phyloP scores from a whole-genome alignment of 352 stramenopile species.

The Achlya hypogyna region DNA sequence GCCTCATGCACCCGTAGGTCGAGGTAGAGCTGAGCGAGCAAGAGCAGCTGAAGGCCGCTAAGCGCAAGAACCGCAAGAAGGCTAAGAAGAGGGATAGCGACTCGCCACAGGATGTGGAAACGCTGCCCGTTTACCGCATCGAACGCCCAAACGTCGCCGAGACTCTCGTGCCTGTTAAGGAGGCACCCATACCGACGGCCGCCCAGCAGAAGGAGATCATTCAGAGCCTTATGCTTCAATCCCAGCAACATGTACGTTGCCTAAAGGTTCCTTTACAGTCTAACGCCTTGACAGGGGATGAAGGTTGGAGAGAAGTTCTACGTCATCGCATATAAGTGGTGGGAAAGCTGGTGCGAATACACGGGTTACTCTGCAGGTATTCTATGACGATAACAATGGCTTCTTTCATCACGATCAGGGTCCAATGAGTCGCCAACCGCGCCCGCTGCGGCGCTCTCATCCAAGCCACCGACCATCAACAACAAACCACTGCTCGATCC shows the following conservation, averaged over 20 bases:
- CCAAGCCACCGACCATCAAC: slow-evolving; percentile 9
- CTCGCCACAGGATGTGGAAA: background rate
- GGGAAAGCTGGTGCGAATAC: slow-evolving; percentile 67
- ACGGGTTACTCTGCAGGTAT: slow-evolving; percentile 45
- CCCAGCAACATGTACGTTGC: slow-evolving; percentile 13
- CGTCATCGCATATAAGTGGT: slow-evolving; percentile 73
- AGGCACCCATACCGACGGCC: background rate
- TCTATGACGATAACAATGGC: background rate
- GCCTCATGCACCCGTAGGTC: background rate
- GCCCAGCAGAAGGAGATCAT: slow-evolving; percentile 5
- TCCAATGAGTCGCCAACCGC: slow-evolving; percentile 57
- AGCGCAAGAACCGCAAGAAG: slow-evolving; percentile 21
- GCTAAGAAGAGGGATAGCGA: slow-evolving; percentile 10
- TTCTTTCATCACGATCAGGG: slow-evolving; percentile 18
- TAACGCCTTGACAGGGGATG: slow-evolving; percentile 29
- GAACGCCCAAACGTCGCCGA: background rate
- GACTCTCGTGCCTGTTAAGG: background rate
- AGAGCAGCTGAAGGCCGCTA: background rate
- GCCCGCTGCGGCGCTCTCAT: slow-evolving; percentile 12
- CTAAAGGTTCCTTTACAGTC: background rate
- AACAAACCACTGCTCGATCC: slow-evolving; percentile 10
- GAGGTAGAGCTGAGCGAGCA: background rate
- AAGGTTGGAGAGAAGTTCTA: slow-evolving; percentile 72
- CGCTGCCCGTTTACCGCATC: slow-evolving; percentile 5
- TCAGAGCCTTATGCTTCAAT: slow-evolving; percentile 2